A percentile compares a stretch with the other conserved stretches of the same genome.
phyloP scores from a whole-genome alignment of 768 basidiomycete species.

The Lactarius trivialis region DNA sequence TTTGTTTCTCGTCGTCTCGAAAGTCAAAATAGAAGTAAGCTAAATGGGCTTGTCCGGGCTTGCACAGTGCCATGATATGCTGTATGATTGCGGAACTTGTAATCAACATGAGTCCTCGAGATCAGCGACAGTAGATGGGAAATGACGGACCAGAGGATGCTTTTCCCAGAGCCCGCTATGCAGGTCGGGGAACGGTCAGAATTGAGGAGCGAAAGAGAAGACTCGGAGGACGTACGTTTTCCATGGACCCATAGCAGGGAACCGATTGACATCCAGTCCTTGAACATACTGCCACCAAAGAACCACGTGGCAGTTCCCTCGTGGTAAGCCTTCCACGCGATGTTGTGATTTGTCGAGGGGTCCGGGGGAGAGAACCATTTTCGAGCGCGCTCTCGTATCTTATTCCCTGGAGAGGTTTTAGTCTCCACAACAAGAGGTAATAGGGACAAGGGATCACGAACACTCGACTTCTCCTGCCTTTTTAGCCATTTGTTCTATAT shows the following conservation, averaged over 20 bases:
- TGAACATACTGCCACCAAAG: background rate
- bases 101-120: background rate
- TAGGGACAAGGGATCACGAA: background rate
- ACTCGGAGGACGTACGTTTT: background rate
- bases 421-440: background rate
- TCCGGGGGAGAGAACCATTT: background rate
- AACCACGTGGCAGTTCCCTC: constrained; percentile 1
- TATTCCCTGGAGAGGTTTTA: background rate
- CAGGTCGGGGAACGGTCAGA: background rate
- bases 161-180: background rate
- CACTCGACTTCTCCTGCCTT: background rate
- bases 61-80: background rate
- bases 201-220: background rate
- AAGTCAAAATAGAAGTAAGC: no score
- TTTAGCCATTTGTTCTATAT: background rate
- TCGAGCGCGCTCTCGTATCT: no score
- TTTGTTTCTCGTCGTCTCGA: no score
- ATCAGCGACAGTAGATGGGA: background rate
- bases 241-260: constrained; percentile 6
- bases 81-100: background rate
- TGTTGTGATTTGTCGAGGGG: background rate
- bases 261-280: background rate
- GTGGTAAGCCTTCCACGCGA: background rate
- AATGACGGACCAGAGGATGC: background rate
- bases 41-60: background rate